phyloP scores from a whole-genome alignment of 805 yeast species.

The Pichia kluyveri region DNA sequence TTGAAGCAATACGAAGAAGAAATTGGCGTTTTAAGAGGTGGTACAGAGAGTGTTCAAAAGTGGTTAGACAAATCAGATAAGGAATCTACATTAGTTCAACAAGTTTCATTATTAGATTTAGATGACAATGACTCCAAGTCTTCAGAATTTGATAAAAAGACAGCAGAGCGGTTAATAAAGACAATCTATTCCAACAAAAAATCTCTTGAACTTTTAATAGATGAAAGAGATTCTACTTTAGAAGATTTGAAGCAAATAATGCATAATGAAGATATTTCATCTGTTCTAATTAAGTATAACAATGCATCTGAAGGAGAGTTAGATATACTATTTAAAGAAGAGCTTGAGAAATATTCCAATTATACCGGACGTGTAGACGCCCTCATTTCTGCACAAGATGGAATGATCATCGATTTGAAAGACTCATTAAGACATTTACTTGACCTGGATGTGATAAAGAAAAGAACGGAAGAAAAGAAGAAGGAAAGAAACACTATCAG shows the following conservation, averaged over 20 bases:
- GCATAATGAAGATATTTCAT: slow-evolving; percentile 79
- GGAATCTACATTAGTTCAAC: slow-evolving; percentile 13
- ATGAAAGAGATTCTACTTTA: slow-evolving; percentile 54
- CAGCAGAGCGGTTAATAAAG: slow-evolving; percentile 31
- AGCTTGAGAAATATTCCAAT: slow-evolving; percentile 67
- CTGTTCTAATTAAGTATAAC: slow-evolving; percentile 57
- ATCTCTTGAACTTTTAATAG: slow-evolving; percentile 52
- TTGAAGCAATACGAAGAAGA: slow-evolving; percentile 35
- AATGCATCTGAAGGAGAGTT: slow-evolving; percentile 35
- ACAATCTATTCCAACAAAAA: slow-evolving; percentile 48
- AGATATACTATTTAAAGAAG: slow-evolving; percentile 51
- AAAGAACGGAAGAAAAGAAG: slow-evolving; percentile 35
- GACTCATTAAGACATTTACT: slow-evolving; percentile 34
- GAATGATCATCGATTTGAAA: slow-evolving; percentile 35
- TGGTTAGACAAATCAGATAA: slow-evolving; percentile 15
- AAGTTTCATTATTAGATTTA: slow-evolving; percentile 50
- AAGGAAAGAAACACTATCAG: slow-evolving; percentile 29
- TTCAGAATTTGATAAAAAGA: slow-evolving; percentile 14
- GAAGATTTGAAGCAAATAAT: slow-evolving; percentile 59
- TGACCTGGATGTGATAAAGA: slow-evolving; percentile 36
- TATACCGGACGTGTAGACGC: slow-evolving; percentile 58
- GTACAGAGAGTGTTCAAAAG: slow-evolving; percentile 32
- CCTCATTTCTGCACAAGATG: slow-evolving; percentile 57
- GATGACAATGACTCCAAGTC: slow-evolving; percentile 34
- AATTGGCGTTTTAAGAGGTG: slow-evolving; percentile 35